Conservation (phyloP, 495 filamentous ascomycete species). For the Astrocystis sublimbata region DNA sequence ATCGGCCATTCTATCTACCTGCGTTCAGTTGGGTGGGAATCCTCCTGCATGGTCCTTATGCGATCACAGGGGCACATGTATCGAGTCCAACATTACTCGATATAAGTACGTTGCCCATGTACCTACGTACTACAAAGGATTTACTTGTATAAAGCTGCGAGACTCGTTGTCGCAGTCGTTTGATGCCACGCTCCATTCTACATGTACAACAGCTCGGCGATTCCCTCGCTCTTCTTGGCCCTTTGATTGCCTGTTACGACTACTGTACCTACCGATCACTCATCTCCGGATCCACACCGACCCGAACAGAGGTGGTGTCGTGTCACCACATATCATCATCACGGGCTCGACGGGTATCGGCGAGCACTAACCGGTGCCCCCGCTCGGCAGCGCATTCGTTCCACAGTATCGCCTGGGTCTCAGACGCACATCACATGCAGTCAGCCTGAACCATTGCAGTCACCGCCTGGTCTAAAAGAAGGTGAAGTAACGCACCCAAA, state of each 20-base stretch:
- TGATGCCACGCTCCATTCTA: too few relatives aligned
- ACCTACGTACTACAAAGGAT: too few relatives aligned
- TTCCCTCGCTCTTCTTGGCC: constrained; percentile 9
- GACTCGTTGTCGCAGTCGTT: not conserved
- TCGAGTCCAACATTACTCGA: not conserved
- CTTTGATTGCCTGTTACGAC: constrained; percentile 1
- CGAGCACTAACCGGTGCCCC: constrained; percentile 14
- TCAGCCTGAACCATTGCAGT: constrained; percentile 19
- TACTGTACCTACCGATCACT: too few relatives aligned
- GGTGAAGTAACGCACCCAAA: constrained; percentile 14
- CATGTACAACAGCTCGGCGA: not conserved
- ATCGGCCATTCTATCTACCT: constrained; percentile 5
- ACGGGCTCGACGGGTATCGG: too few relatives aligned
- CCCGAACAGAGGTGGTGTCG: constrained; percentile 20
- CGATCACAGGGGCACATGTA: constrained; percentile 8
- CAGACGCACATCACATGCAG: constrained; percentile 9
- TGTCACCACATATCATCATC: constrained; percentile 20
- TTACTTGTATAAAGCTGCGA: constrained; percentile 1
- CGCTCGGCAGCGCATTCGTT: too few relatives aligned
- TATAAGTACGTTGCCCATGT: not conserved
- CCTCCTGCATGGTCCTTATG: constrained; percentile 16
- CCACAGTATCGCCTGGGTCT: too few relatives aligned
- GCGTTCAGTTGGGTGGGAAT: constrained; percentile 10
- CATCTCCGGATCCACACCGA: constrained; percentile 11
- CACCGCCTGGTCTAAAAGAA: constrained; percentile 15